These are phyloP conservation scores for Venturia nashicola DNA, from an alignment of 2,329 filamentous ascomycete species.

Conservation along the genomic window DNA sequence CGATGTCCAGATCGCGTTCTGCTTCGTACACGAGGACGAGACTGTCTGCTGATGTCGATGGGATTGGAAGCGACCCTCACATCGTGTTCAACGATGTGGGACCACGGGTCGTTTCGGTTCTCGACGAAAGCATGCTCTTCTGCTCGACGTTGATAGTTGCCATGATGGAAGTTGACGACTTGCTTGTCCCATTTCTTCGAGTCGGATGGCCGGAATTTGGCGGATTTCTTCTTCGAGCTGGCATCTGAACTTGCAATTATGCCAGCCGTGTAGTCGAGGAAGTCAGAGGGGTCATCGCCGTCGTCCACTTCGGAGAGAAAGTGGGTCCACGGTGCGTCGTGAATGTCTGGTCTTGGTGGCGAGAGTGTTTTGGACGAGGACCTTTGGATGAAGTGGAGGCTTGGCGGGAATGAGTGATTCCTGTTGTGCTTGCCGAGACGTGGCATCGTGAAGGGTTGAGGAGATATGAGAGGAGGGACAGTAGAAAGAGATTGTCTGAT, in stretches of 20 bases:
- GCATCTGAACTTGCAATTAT: conserved; percentile 3
- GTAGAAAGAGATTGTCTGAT: neutral
- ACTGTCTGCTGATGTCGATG: neutral
- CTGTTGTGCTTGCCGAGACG: conserved; percentile 4
- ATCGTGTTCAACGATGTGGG: conserved; percentile 2
- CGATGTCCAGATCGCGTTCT: conserved; percentile 6
- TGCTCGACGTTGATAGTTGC: neutral
- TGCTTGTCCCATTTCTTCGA: neutral
- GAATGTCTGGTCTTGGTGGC: conserved; percentile 4
- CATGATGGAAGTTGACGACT: conserved; percentile 1
- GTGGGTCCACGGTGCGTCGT: conserved; percentile 6
- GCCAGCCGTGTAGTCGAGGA: conserved; percentile 6
- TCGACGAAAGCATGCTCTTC: conserved; percentile 4
- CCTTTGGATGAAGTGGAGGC: neutral
- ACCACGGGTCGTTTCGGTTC: neutral
- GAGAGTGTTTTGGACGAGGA: neutral
- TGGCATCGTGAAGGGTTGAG: neutral
- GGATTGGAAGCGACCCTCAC: neutral
- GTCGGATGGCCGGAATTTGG: conserved; percentile 3
- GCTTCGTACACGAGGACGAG: neutral
- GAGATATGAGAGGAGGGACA: neutral
- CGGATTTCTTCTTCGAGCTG: conserved; percentile 1
- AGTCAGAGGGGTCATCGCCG: conserved; percentile 4
- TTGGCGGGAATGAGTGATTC: conserved; percentile 8
- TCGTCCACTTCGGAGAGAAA: neutral